Conservation (phyloP, 805 yeast species). For the Pichia ethanolica region DNA sequence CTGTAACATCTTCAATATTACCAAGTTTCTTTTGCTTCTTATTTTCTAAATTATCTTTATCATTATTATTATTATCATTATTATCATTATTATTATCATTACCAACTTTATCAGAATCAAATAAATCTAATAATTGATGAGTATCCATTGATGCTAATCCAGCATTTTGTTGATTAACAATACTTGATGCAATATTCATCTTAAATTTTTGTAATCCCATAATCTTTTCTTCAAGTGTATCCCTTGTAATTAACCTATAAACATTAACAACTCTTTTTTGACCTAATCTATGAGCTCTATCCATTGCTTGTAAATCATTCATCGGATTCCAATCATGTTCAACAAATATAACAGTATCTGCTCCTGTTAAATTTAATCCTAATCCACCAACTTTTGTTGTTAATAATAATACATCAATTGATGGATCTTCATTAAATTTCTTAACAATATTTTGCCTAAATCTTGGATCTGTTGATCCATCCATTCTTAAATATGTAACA, state of each 20-base stretch:
- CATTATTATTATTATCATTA: too few relatives aligned
- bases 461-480: conserved; percentile 90
- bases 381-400: conserved; percentile 99
- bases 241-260: conserved; percentile 85
- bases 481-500: conserved; percentile 90
- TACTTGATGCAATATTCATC: conserved; percentile 93
- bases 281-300: conserved; percentile 95
- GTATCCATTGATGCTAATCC: conserved; percentile 96
- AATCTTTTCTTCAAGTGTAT: conserved; percentile 91
- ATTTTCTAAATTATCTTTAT: conserved; percentile 27
- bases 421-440: conserved; percentile 92
- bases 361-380: conserved; percentile 94
- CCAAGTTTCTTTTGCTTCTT: conserved; percentile 13
- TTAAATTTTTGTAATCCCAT: conserved; percentile 98
- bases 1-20: conserved; percentile 28
- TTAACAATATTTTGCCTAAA: conserved; percentile 86
- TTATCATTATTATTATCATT: conserved; percentile 23
- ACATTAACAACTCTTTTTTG: conserved; percentile 98
- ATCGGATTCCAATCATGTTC: conserved; percentile 99
- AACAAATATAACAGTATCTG: conserved; percentile 97
- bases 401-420: conserved; percentile 82
- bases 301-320: conserved; percentile 99
- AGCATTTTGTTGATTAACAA: conserved; percentile 94
- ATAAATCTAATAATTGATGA: conserved; percentile 82
- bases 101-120: conserved; percentile 60